phyloP scores from a whole-genome alignment of 495 filamentous ascomycete species.

The Diplogelasinospora grovesii region DNA sequence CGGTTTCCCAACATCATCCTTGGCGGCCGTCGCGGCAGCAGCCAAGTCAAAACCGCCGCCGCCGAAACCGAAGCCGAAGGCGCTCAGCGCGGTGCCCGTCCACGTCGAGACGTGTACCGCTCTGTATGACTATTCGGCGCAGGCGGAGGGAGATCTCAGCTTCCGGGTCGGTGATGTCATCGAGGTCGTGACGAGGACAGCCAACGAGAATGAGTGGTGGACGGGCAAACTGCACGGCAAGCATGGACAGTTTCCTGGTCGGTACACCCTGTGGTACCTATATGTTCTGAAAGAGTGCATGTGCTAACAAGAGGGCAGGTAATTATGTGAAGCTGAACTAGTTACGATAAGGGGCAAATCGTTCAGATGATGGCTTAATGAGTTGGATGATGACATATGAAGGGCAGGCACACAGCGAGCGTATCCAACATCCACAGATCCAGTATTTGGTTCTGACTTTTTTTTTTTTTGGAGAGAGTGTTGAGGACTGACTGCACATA shows the following conservation, averaged over 20 bases:
- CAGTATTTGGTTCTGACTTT: too few species aligned
- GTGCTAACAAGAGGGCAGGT: conserved; percentile 23
- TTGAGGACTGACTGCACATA: too few species aligned
- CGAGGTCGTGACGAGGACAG: conserved; percentile 72
- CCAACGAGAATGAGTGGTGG: conserved; percentile 97
- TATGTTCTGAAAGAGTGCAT: not conserved
- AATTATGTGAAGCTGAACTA: conserved; percentile 40
- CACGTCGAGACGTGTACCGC: conserved; percentile 79
- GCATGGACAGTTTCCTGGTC: conserved; percentile 92
- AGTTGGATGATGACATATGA: too few species aligned
- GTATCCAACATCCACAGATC: too few species aligned
- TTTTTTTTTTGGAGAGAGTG: too few species aligned
- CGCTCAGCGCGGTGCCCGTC: conserved; percentile 56
- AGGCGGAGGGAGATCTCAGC: conserved; percentile 89
- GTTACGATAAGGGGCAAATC: conserved; percentile 8
- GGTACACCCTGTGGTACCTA: conserved; percentile 24
- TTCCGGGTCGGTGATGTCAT: conserved; percentile 88
- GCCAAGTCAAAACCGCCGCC: conserved; percentile 84
- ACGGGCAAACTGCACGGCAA: conserved; percentile 67
- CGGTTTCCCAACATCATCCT: too few species aligned
- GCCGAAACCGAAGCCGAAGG: conserved; percentile 38
- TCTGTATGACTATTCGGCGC: conserved; percentile 92
- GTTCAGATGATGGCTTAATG: too few species aligned
- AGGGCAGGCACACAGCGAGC: too few species aligned
- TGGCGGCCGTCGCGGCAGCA: conserved; percentile 58